Evolutionary conservation across 2,329 filamentous ascomycete genomes (phyloP).

Genomic region (Colletotrichum eremochloae): DNA sequence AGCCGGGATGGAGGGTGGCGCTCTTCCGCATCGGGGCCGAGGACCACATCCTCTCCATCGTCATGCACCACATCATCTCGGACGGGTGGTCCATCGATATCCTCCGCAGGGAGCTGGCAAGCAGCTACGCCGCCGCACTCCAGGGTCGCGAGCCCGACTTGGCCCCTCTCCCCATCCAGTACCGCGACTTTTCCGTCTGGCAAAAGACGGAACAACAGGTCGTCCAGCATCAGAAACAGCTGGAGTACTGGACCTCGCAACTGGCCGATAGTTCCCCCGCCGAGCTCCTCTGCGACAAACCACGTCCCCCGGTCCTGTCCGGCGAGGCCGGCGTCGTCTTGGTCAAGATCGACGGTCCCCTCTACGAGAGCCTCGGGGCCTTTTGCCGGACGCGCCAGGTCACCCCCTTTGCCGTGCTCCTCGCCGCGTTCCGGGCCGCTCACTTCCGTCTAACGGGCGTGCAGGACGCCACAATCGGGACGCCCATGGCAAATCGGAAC

Average conservation of each 20-base stretch:
- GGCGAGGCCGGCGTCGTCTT: constrained; percentile 25
- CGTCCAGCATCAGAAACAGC: constrained; percentile 40
- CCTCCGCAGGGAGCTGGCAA: constrained; percentile 43
- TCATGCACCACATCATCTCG: constrained; percentile 49
- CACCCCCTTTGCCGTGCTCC: constrained; percentile 41
- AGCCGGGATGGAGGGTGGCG: constrained; percentile 44
- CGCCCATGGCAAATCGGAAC: constrained; percentile 18
- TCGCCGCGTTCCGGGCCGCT: constrained; percentile 46
- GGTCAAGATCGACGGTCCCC: constrained; percentile 31
- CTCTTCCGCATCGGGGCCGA: constrained; percentile 37
- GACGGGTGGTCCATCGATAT: constrained; percentile 50
- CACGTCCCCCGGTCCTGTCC: constrained; percentile 1
- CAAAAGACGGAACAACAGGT: constrained; percentile 43
- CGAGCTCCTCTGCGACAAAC: constrained; percentile 24
- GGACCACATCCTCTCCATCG: constrained; percentile 46
- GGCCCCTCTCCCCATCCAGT: constrained; percentile 45
- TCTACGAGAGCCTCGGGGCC: constrained; percentile 22
- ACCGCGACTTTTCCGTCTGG: constrained; percentile 46
- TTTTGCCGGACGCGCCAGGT: constrained; percentile 36
- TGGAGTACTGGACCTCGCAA: constrained; percentile 45
- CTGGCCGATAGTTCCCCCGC: constrained; percentile 38
- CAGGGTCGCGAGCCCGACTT: constrained; percentile 36
- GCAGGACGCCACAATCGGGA: constrained; percentile 45
- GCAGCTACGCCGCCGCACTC: constrained; percentile 43
- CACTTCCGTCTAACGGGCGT: constrained; percentile 47